phyloP scores from a whole-genome alignment of 164 flowering plant genomes.

The Dillenia suffruticosa region DNA sequence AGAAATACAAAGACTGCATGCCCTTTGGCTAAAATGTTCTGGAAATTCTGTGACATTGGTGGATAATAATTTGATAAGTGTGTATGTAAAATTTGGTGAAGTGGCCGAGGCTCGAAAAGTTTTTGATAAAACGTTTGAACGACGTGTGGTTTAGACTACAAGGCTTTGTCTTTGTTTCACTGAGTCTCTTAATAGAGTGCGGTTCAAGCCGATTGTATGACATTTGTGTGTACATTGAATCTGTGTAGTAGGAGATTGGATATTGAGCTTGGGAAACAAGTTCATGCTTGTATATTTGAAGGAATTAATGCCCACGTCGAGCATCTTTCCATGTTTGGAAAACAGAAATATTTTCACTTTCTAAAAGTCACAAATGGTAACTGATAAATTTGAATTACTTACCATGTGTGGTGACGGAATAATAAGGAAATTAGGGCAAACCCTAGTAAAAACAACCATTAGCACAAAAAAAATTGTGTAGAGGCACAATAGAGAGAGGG shows the following conservation, averaged over 20 bases:
- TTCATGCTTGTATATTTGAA: constrained; percentile 65
- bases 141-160: constrained; percentile 51
- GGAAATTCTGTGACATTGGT: constrained; percentile 25
- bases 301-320: too few relatives aligned
- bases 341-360: too few relatives aligned
- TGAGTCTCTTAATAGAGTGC: constrained; percentile 33
- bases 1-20: constrained; percentile 46
- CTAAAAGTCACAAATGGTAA: too few relatives aligned
- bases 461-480: too few relatives aligned
- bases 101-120: constrained; percentile 51
- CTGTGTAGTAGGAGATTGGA: constrained; percentile 51
- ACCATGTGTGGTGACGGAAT: too few relatives aligned
- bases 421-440: too few relatives aligned
- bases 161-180: constrained; percentile 37
- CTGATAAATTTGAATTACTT: too few relatives aligned
- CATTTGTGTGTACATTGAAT: constrained; percentile 66
- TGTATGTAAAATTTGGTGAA: constrained; percentile 43
- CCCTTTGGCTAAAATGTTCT: constrained; percentile 28
- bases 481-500: too few relatives aligned
- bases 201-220: constrained; percentile 38
- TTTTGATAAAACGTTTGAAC: constrained; percentile 59
- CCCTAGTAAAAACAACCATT: too few relatives aligned
- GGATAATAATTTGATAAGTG: constrained; percentile 55
- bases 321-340: too few relatives aligned
- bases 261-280: constrained; percentile 56